These are phyloP conservation scores for Harringtonia aguacate DNA, from an alignment of 2,329 filamentous ascomycete species.

Conservation along the genomic window DNA sequence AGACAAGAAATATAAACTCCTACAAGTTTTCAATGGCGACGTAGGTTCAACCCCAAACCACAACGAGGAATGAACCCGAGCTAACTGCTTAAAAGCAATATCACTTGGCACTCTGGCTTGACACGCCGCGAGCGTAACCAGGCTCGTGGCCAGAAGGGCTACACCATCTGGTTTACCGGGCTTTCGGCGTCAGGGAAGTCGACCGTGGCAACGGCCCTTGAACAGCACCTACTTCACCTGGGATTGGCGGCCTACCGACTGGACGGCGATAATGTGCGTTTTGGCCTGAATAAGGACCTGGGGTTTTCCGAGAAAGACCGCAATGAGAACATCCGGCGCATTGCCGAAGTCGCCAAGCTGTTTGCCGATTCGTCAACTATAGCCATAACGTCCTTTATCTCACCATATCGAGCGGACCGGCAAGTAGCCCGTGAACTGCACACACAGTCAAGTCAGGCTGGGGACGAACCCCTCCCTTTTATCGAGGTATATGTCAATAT, in stretches of 20 bases:
- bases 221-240: constrained; percentile 89
- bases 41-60: neutral
- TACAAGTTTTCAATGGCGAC: neutral
- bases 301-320: constrained; percentile 89
- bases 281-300: constrained; percentile 95
- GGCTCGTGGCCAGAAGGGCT: constrained; percentile 72
- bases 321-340: constrained; percentile 95
- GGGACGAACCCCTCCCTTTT: constrained; percentile 68
- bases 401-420: constrained; percentile 81
- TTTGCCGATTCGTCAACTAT: constrained; percentile 86
- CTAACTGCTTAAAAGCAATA: constrained; percentile 49
- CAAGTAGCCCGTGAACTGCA: constrained; percentile 75
- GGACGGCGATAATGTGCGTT: constrained; percentile 96
- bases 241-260: constrained; percentile 80
- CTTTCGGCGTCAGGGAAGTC: constrained; percentile 95
- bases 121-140: constrained; percentile 66
- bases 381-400: constrained; percentile 94
- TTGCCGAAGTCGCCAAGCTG: constrained; percentile 89
- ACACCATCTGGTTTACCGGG: constrained; percentile 97
- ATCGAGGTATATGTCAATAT: constrained; percentile 92
- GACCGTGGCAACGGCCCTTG: constrained; percentile 89
- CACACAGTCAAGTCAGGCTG: constrained; percentile 40
- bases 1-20: neutral
- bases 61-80: neutral
- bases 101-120: constrained; percentile 80